These are phyloP conservation scores for Byssochlamys sp. DNA, from an alignment of 2,329 filamentous ascomycete genomes.

Conservation along the genomic window DNA sequence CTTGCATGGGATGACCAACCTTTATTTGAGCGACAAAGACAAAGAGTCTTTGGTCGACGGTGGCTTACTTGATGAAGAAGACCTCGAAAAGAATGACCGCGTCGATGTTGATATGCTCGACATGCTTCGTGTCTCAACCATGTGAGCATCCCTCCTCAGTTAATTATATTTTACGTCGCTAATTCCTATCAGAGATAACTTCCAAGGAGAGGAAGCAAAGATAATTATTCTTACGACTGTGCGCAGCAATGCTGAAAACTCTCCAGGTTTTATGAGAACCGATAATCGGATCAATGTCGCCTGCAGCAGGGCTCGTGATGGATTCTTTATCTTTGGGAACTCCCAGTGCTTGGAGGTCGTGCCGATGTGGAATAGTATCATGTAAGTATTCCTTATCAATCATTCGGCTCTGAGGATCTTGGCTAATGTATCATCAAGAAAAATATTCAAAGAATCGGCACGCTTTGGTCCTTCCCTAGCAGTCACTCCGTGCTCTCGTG, in stretches of 20 bases:
- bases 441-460: conserved; percentile 9
- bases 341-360: conserved; percentile 14
- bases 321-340: conserved; percentile 27
- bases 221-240: conserved; percentile 57
- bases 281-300: conserved; percentile 55
- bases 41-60: conserved; percentile 38
- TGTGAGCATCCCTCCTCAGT: neutral
- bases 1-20: conserved; percentile 46
- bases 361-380: conserved; percentile 19
- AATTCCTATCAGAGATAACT: conserved; percentile 58
- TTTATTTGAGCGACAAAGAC: conserved; percentile 48
- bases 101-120: neutral
- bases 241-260: conserved; percentile 49
- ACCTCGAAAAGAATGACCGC: conserved; percentile 1
- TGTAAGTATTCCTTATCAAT: conserved; percentile 4
- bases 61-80: conserved; percentile 18
- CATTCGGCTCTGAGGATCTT: neutral
- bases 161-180: neutral
- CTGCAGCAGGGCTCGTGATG: conserved; percentile 22
- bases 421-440: conserved; percentile 1
- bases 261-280: conserved; percentile 53
- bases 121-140: neutral
- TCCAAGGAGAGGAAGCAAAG: conserved; percentile 62
- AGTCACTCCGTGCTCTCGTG: conserved; percentile 14
- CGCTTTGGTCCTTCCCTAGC: conserved; percentile 14